phyloP scores from a whole-genome alignment of 2,329 filamentous ascomycete species.

The Thielaviopsis populi region DNA sequence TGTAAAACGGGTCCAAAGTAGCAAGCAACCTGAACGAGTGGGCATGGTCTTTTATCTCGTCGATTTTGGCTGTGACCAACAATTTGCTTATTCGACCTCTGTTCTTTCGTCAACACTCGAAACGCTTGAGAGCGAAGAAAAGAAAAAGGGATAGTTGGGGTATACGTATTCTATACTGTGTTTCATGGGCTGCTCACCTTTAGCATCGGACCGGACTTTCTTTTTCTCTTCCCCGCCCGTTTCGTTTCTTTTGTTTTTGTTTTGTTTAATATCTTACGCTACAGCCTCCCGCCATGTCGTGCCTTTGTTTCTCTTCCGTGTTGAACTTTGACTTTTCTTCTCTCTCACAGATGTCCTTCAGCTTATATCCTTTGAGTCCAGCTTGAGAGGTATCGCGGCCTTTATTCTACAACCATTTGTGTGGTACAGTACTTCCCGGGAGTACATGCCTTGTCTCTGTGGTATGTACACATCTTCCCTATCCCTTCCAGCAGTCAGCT shows the following conservation, averaged over 20 bases:
- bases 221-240: background rate
- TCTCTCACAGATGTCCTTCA: background rate
- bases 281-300: background rate
- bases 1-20: slow-evolving; percentile 5
- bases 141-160: background rate
- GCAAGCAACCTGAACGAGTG: background rate
- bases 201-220: background rate
- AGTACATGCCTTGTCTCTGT: background rate
- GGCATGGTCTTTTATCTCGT: background rate
- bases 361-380: background rate
- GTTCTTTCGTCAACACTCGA: background rate
- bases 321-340: slow-evolving; percentile 5
- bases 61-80: background rate
- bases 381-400: background rate
- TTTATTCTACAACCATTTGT: background rate
- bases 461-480: background rate
- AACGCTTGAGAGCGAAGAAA: background rate
- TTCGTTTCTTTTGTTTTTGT: background rate
- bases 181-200: background rate
- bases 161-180: background rate
- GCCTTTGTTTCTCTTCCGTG: background rate
- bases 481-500: background rate
- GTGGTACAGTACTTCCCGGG: background rate
- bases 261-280: slow-evolving; percentile 6
- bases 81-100: background rate